phyloP scores from a whole-genome alignment of 1,139 yeast species.

The Dujonia santamariae region DNA sequence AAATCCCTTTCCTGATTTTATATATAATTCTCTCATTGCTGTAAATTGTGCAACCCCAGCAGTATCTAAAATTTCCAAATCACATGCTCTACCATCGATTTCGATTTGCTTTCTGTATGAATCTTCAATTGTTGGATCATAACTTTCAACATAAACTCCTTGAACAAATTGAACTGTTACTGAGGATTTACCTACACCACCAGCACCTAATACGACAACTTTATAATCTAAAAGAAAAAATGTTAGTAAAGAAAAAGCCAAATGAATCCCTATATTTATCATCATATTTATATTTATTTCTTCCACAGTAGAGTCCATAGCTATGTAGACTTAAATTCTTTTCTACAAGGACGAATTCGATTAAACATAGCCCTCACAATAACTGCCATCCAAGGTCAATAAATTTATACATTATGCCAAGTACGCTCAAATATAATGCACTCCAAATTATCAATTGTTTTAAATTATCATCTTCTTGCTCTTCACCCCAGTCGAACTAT shows the following conservation, averaged over 20 bases:
- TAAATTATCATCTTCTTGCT: no score
- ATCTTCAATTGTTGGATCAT: slow-evolving; percentile 54
- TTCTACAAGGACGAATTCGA: no score
- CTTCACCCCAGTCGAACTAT: no score
- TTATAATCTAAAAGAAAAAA: slow-evolving; percentile 32
- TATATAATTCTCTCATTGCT: slow-evolving; percentile 67
- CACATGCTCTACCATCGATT: slow-evolving; percentile 89
- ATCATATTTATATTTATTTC: no score
- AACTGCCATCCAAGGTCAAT: no score
- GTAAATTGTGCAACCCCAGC: slow-evolving; percentile 55
- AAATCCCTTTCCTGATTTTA: slow-evolving; percentile 83
- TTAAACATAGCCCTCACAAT: no score
- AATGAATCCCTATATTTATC: no score
- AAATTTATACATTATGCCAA: no score
- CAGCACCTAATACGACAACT: slow-evolving; percentile 51
- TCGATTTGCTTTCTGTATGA: slow-evolving; percentile 90
- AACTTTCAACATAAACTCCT: slow-evolving; percentile 50
- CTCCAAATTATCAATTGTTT: no score
- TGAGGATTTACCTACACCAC: slow-evolving; percentile 53
- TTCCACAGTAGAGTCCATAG: background rate
- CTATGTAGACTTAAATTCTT: no score
- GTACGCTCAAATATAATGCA: no score
- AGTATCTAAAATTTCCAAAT: slow-evolving; percentile 60
- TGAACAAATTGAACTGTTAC: slow-evolving; percentile 51
- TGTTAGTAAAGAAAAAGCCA: slow-evolving; percentile 6